Conservation (phyloP, 2,329 filamentous ascomycete genomes). For the Clonostachys solani region DNA sequence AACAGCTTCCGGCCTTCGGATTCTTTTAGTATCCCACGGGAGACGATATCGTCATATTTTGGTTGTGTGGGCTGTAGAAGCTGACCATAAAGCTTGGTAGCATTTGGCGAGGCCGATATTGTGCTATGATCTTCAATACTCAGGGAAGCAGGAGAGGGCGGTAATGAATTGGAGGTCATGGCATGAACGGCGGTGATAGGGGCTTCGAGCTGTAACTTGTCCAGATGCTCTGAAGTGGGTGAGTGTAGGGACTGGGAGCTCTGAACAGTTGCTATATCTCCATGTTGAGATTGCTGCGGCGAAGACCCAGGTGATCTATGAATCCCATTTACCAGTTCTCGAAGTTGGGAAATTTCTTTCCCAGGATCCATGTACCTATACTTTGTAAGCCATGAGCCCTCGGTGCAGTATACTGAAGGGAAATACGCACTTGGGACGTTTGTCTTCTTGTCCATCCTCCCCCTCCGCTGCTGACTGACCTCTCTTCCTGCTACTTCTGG, state of each 20-base stretch:
- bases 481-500: neutral
- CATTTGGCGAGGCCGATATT: neutral
- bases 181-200: neutral
- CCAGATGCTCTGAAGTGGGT: neutral
- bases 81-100: neutral
- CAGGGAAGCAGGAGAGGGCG: neutral
- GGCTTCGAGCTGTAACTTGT: neutral
- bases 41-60: neutral
- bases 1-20: neutral
- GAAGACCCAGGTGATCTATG: no score
- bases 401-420: no score
- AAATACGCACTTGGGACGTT: no score
- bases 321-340: no score
- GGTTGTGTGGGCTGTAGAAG: no score
- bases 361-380: no score
- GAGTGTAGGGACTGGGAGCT: no score
- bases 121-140: neutral
- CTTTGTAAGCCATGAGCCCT: no score
- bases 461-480: neutral
- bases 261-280: no score
- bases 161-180: neutral
- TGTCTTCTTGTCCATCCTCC: neutral
- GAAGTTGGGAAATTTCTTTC: no score
- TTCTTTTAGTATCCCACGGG: neutral
- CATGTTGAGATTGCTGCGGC: no score